A percentile compares a stretch with the other conserved stretches of the same genome.
Evolutionary conservation across 306 rosid genomes (phyloP).

Genomic region (Vigna reflexopilosa): DNA sequence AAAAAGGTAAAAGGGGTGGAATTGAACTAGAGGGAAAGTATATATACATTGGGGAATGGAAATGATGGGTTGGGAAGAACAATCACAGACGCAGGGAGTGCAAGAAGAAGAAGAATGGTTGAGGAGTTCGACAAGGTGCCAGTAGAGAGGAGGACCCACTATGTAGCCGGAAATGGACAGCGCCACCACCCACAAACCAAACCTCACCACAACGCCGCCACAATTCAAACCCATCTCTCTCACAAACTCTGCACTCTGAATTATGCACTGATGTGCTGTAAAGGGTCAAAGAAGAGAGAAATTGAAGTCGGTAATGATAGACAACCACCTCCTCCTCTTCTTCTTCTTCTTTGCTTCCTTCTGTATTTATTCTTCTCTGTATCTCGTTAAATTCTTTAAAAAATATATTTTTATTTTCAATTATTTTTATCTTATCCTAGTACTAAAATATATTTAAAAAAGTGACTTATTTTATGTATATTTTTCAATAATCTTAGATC

Average conservation of each 20-base stretch:
- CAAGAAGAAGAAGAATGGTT: constrained; percentile 65
- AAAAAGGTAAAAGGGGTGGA: not conserved
- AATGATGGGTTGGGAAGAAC: constrained; percentile 79
- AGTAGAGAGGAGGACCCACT: constrained; percentile 81
- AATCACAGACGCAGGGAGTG: constrained; percentile 78
- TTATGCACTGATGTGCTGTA: too few relatives aligned
- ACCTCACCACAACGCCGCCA: constrained; percentile 48
- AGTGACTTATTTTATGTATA: too few relatives aligned
- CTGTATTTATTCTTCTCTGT: not conserved
- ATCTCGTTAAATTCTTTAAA: not conserved
- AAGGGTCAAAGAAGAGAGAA: not conserved
- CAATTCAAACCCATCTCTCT: constrained; percentile 50
- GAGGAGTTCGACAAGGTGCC: constrained; percentile 77
- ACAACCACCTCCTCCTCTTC: not conserved
- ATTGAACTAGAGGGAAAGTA: not conserved
- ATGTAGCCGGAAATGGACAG: constrained; percentile 76
- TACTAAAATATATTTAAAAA: too few relatives aligned
- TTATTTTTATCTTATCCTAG: too few relatives aligned
- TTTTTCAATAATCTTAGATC: too few relatives aligned
- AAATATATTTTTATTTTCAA: too few relatives aligned
- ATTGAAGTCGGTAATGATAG: not conserved
- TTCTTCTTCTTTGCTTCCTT: not conserved
- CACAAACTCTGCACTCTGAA: not conserved
- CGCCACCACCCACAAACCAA: constrained; percentile 62
- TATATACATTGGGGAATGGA: constrained; percentile 68